Conservation (phyloP, 345 rosid species). For the Bruguiera gymnorhiza region DNA sequence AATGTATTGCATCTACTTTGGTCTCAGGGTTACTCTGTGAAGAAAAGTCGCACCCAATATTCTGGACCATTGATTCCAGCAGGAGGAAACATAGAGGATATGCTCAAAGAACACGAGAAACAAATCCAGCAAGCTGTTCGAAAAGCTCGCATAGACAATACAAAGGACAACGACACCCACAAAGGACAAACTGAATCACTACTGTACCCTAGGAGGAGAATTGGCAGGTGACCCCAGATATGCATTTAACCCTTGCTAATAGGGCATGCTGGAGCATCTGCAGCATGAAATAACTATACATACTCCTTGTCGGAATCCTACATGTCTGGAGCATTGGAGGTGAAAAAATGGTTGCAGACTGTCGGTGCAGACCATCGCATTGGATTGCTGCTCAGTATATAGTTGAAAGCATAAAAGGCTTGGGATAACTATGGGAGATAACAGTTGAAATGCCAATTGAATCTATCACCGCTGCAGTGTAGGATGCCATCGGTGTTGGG, state of each 20-base stretch:
- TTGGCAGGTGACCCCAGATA: conserved; percentile 31
- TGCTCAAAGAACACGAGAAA: conserved; percentile 86
- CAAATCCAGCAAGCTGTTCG: conserved; percentile 75
- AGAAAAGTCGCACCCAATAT: conserved; percentile 48
- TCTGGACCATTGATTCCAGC: conserved; percentile 69
- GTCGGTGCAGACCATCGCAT: background rate
- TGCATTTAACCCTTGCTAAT: conserved; percentile 7
- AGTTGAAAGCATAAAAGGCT: conserved; percentile 10
- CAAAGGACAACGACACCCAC: conserved; percentile 25
- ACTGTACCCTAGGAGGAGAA: conserved; percentile 28
- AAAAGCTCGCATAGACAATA: conserved; percentile 66
- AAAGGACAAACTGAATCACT: conserved; percentile 36
- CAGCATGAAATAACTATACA: background rate
- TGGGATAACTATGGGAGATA: background rate
- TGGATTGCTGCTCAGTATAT: background rate
- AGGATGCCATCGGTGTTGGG: background rate
- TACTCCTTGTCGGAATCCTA: conserved; percentile 3
- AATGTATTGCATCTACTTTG: conserved; percentile 17
- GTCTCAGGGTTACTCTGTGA: conserved; percentile 35
- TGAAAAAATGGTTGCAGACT: background rate
- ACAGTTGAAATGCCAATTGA: conserved; percentile 8
- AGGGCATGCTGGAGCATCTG: conserved; percentile 1
- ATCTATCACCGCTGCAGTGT: background rate
- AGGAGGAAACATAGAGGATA: conserved; percentile 75
- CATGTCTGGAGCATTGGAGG: background rate